Evolutionary conservation across 352 stramenopile genomes (phyloP).

Genomic region (Globisporangium camurandrum): DNA sequence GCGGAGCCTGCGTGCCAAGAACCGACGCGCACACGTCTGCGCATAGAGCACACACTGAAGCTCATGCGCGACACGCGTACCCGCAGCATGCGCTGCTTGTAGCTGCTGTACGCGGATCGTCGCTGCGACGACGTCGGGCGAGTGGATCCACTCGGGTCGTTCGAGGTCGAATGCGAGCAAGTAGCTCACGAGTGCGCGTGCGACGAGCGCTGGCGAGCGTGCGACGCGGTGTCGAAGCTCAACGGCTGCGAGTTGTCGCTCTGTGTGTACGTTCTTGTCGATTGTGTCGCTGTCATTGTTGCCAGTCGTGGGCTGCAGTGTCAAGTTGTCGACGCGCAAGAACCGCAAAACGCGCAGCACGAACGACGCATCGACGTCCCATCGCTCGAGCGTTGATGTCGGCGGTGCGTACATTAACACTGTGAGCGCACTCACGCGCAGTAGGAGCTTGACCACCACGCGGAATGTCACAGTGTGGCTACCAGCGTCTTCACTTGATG

Average conservation of each 20-base stretch:
- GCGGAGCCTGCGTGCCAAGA: slow-evolving; percentile 23
- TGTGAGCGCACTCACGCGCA: slow-evolving; percentile 22
- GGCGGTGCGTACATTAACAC: slow-evolving; percentile 31
- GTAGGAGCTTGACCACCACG: slow-evolving; percentile 21
- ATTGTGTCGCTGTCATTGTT: neutral
- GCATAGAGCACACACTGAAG: slow-evolving; percentile 19
- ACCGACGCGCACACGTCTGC: slow-evolving; percentile 25
- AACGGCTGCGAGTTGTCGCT: neutral
- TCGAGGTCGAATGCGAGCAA: slow-evolving; percentile 19
- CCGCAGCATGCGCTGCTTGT: neutral
- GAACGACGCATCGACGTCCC: slow-evolving; percentile 31
- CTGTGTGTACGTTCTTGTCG: neutral
- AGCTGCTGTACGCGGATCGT: slow-evolving; percentile 1
- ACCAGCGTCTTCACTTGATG: neutral
- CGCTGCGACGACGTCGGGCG: slow-evolving; percentile 25
- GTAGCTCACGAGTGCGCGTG: slow-evolving; percentile 34
- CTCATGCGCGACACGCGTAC: slow-evolving; percentile 9
- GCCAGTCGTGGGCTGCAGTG: neutral
- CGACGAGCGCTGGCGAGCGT: slow-evolving; percentile 9
- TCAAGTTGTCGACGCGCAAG: slow-evolving; percentile 19
- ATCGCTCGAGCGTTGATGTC: slow-evolving; percentile 20
- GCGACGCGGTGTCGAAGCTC: slow-evolving; percentile 2
- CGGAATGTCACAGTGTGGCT: neutral
- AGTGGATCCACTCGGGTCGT: slow-evolving; percentile 28
- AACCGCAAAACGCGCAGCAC: slow-evolving; percentile 29